Conservation (phyloP, 305 asterid genomes). For the Rubia peregrina region DNA sequence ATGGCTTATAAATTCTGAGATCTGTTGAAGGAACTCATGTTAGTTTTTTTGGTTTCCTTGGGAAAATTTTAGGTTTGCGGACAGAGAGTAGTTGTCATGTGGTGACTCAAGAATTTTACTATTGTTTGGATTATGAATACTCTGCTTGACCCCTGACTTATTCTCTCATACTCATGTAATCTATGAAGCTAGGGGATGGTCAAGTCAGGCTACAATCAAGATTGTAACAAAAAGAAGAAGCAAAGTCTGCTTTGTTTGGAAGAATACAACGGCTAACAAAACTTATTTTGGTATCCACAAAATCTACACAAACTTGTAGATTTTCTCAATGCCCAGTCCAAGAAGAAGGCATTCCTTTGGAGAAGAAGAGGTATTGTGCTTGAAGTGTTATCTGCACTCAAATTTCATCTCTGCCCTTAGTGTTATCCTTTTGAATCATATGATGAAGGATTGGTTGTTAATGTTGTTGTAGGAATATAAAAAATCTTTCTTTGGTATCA, state of each 20-base stretch:
- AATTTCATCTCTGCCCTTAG: conserved; percentile 1
- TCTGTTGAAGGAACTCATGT: not conserved
- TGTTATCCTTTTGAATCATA: not conserved
- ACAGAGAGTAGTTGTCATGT: not conserved
- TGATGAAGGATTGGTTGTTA: too few species aligned
- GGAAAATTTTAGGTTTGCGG: not conserved
- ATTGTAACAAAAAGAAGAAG: conserved; percentile 98
- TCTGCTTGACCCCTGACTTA: conserved; percentile 1
- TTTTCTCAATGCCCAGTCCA: conserved; percentile 56
- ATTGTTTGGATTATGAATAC: not conserved
- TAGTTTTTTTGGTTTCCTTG: not conserved
- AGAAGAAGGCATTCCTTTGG: conserved; percentile 99
- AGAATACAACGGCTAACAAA: conserved; percentile 95
- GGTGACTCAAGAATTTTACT: not conserved
- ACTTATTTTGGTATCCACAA: conserved; percentile 90
- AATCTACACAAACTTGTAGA: conserved; percentile 74
- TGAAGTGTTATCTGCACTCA: not conserved
- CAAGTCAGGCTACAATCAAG: conserved; percentile 95
- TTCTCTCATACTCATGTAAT: conserved; percentile 20
- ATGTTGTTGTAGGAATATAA: too few species aligned
- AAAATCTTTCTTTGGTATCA: too few species aligned
- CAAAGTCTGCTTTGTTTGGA: conserved; percentile 93
- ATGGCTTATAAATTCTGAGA: not conserved
- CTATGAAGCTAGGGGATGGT: conserved; percentile 94
- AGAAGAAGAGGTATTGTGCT: conserved; percentile 84